Evolutionary conservation across 2,329 filamentous ascomycete genomes (phyloP).

Genomic region (Peltaster fructicola): DNA sequence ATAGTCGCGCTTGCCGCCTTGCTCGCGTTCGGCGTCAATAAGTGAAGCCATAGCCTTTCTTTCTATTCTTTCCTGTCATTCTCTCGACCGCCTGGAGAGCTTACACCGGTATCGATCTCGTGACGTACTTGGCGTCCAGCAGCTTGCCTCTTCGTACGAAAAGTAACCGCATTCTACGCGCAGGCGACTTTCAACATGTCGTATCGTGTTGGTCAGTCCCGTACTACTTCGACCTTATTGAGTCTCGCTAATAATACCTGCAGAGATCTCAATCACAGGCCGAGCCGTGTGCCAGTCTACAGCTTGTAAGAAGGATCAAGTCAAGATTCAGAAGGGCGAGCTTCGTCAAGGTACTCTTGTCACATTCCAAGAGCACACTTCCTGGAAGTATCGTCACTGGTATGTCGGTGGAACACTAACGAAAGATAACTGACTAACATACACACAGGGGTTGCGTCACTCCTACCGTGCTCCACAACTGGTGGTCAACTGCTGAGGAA

Average conservation of each 20-base stretch:
- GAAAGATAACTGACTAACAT: constrained; percentile 1
- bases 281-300: constrained; percentile 59
- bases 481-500: constrained; percentile 39
- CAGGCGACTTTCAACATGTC: constrained; percentile 9
- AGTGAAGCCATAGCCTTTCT: too few species aligned
- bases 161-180: not conserved
- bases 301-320: constrained; percentile 49
- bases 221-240: not conserved
- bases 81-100: too few species aligned
- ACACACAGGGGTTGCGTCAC: constrained; percentile 67
- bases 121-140: too few species aligned
- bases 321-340: constrained; percentile 65
- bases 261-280: constrained; percentile 53
- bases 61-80: too few species aligned
- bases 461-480: constrained; percentile 49
- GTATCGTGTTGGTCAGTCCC: constrained; percentile 13
- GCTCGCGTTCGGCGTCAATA: too few species aligned
- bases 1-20: too few species aligned
- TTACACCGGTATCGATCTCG: too few species aligned
- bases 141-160: too few species aligned
- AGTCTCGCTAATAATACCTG: constrained; percentile 1
- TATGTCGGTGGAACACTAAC: constrained; percentile 25
- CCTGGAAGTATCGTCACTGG: constrained; percentile 78
- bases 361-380: constrained; percentile 39
- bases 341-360: constrained; percentile 63